These are phyloP conservation scores for Phellopilus nigrolimitatus DNA, from an alignment of 1,284 basidiomycete species.

Conservation along the genomic window DNA sequence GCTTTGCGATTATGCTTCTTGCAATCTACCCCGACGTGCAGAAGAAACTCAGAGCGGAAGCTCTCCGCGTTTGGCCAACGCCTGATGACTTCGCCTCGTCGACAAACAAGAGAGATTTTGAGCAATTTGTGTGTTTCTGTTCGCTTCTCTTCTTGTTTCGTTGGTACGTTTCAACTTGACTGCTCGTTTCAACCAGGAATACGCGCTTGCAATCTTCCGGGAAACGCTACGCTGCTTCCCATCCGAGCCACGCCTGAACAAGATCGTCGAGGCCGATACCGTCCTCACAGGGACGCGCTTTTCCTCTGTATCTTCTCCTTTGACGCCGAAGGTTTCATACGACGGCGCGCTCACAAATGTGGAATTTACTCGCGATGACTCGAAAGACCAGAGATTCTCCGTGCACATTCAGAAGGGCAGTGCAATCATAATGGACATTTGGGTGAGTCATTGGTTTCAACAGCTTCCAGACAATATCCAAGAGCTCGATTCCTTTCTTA, in stretches of 20 bases:
- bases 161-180: background rate
- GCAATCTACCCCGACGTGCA: slow-evolving; percentile 34
- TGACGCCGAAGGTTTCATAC: background rate
- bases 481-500: slow-evolving; percentile 21
- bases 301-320: background rate
- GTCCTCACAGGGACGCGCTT: slow-evolving; percentile 34
- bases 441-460: no score
- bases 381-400: slow-evolving; percentile 27
- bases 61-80: slow-evolving; percentile 25
- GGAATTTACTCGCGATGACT: slow-evolving; percentile 24
- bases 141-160: background rate
- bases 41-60: slow-evolving; percentile 30
- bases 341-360: slow-evolving; percentile 11
- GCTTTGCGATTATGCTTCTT: slow-evolving; percentile 31
- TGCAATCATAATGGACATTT: slow-evolving; percentile 35
- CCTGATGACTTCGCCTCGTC: slow-evolving; percentile 6
- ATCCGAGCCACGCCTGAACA: slow-evolving; percentile 36
- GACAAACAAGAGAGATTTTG: slow-evolving; percentile 25
- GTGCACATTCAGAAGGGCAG: slow-evolving; percentile 40
- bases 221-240: slow-evolving; percentile 35
- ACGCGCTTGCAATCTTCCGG: slow-evolving; percentile 30
- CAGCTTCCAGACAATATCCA: slow-evolving; percentile 37
- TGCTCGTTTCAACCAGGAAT: slow-evolving; percentile 14
- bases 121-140: slow-evolving; percentile 23
- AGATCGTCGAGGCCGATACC: slow-evolving; percentile 33